Evolutionary conservation across 495 filamentous ascomycete genomes (phyloP), one percentile per base, ranked within the genome.

Genomic region (Daldinia childiae): DNA sequence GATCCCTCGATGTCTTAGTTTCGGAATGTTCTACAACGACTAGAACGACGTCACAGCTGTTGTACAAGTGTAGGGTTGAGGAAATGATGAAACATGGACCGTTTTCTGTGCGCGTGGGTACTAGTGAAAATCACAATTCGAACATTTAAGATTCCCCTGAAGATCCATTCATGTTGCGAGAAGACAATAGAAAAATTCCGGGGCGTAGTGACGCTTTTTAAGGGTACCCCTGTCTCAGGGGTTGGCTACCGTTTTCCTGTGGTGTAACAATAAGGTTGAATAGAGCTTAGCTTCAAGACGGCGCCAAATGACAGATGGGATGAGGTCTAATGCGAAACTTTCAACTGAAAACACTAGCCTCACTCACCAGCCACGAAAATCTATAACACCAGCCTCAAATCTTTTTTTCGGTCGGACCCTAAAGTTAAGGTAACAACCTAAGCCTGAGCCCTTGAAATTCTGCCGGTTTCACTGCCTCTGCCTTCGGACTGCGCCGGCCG

Each of bases 1-100:
- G 6, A 48, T 24, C 9, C 19, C 0, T 48, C 17, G 19, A 48
- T 12, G 43, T 9, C 43, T 24, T 5, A 21, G 65, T 65, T 68
- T 73, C 61, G 61, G 58, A 65, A 54, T 52, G 70, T 68, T 68
- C 70, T 68, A 65, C 65, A 62, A 65, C 65, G 65, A 64, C 70
- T 68, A 65, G 61, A 62, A 65, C 65, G 65, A 64, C 70, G 70
- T 68, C 70, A 73, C 48, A 32, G 50, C 55, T 34, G 48, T 56
- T 21, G 55, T 59, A 51, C 55, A 50, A 48, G 64, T 36, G 54
- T 24, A 54, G 26, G 58, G 27, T 51, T 48, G 64, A 21, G 62
- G 60, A 54, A 54, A 39, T 60, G 58, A 64, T 75, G 73, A 75
- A 75, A 75, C 73, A 61, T n/a, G 62, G 36, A 54, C 51, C 15